Conservation (phyloP, 495 filamentous ascomycete genomes). For the Aspergillus saccharolyticus region DNA sequence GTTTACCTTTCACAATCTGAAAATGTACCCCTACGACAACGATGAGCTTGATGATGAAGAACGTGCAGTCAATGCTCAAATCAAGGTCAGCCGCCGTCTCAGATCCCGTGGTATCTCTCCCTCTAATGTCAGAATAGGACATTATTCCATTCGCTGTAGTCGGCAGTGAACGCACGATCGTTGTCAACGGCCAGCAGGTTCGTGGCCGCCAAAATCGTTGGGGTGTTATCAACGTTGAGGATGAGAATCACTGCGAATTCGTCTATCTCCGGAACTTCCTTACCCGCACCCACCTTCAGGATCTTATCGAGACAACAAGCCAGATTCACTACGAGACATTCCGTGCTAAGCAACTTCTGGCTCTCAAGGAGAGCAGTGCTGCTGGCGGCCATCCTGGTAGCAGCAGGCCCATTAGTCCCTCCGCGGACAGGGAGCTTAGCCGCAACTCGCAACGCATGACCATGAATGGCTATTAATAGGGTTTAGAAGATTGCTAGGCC, state of each 20-base stretch:
- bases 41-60: conserved; percentile 98
- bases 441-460: conserved; percentile 92
- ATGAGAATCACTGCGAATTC: conserved; percentile 99
- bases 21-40: conserved; percentile 99
- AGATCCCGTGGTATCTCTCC: not conserved
- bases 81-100: conserved; percentile 65
- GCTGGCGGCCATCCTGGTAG: conserved; percentile 64
- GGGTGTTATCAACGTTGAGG: conserved; percentile 99
- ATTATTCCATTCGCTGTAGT: conserved; percentile 98
- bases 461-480: conserved; percentile 90
- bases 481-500: conserved; percentile 6
- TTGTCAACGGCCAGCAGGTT: conserved; percentile 95
- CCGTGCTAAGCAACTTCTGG: conserved; percentile 97
- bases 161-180: conserved; percentile 94
- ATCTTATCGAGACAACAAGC: conserved; percentile 98
- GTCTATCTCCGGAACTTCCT: conserved; percentile 97
- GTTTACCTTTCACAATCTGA: conserved; percentile 98
- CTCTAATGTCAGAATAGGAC: conserved; percentile 51
- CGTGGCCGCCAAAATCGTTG: conserved; percentile 97
- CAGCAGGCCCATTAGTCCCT: conserved; percentile 89
- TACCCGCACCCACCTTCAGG: conserved; percentile 91
- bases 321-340: conserved; percentile 99
- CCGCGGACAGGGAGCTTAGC: conserved; percentile 92
- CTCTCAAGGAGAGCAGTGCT: conserved; percentile 94
- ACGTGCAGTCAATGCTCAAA: conserved; percentile 84